Evolutionary conservation across 2,329 filamentous ascomycete species (phyloP).

Genomic region (Phoma sp.): DNA sequence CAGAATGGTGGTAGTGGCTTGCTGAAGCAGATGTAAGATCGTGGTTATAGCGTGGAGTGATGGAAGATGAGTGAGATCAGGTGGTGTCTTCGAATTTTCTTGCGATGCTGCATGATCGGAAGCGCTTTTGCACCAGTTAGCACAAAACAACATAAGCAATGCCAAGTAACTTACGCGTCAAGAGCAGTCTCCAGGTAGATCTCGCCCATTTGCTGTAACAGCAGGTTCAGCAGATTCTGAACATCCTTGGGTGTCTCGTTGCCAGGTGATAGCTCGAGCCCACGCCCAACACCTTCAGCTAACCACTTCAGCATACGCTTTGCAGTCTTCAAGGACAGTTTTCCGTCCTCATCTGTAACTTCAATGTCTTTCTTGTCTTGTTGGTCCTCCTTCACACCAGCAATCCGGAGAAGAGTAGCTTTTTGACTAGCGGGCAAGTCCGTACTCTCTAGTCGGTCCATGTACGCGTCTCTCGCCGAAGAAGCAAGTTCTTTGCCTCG

Average conservation of each 20-base stretch:
- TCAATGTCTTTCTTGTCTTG: constrained; percentile 85
- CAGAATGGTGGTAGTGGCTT: constrained; percentile 87
- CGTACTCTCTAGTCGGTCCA: constrained; percentile 85
- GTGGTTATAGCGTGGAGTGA: constrained; percentile 81
- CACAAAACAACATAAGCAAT: background rate
- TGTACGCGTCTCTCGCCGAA: constrained; percentile 88
- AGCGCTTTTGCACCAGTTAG: constrained; percentile 36
- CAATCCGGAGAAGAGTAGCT: constrained; percentile 86
- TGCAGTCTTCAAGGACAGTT: constrained; percentile 81
- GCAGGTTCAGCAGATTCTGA: constrained; percentile 78
- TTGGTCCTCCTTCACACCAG: constrained; percentile 77
- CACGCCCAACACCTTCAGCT: constrained; percentile 89
- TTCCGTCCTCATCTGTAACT: constrained; percentile 87
- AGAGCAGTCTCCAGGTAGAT: constrained; percentile 73
- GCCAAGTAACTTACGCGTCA: constrained; percentile 56
- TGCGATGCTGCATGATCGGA: constrained; percentile 76
- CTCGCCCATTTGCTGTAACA: constrained; percentile 87
- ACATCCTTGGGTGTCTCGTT: constrained; percentile 95
- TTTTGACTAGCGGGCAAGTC: constrained; percentile 89
- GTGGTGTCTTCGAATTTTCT: constrained; percentile 82
- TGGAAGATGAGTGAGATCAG: constrained; percentile 83
- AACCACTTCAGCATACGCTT: constrained; percentile 99
- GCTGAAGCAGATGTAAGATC: constrained; percentile 91
- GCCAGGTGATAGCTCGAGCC: constrained; percentile 85
- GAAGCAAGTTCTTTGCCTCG: constrained; percentile 87